These are phyloP conservation scores for Turnera subulata DNA, from an alignment of 345 rosid species.

Conservation along the genomic window DNA sequence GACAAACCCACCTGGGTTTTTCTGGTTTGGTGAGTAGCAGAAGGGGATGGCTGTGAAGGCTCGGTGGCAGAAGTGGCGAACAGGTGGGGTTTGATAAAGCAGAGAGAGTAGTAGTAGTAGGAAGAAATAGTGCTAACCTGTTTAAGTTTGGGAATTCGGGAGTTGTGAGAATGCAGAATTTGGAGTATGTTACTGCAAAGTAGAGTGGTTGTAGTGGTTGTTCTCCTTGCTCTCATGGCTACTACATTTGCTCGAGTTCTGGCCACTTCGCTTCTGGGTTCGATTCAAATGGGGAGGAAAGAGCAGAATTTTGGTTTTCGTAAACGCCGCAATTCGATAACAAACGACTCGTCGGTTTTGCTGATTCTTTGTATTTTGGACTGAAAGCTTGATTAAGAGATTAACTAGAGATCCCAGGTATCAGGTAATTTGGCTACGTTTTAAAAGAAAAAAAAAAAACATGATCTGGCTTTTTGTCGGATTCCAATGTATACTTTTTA, in stretches of 20 bases:
- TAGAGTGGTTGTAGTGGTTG: background rate
- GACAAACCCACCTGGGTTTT: constrained; percentile 29
- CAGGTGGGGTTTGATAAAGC: constrained; percentile 12
- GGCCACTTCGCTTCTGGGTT: too few species aligned
- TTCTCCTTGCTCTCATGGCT: background rate
- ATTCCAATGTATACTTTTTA: too few species aligned
- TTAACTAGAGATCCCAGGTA: too few species aligned
- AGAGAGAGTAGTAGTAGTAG: constrained; percentile 2
- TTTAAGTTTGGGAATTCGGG: constrained; percentile 22
- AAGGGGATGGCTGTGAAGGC: constrained; percentile 15
- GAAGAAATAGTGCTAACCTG: constrained; percentile 24
- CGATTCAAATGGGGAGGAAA: too few species aligned
- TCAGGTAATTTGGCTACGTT: too few species aligned
- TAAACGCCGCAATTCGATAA: too few species aligned
- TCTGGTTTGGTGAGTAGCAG: constrained; percentile 7
- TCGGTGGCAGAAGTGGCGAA: constrained; percentile 13
- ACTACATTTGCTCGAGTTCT: background rate
- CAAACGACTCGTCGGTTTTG: too few species aligned
- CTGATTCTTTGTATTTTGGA: too few species aligned
- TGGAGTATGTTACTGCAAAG: constrained; percentile 29
- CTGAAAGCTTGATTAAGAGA: too few species aligned
- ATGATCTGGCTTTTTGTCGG: too few species aligned
- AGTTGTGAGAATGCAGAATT: constrained; percentile 26
- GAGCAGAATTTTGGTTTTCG: too few species aligned
- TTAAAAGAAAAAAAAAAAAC: too few species aligned